Conservation (phyloP, 2,329 filamentous ascomycete genomes). For the Geosmithia putterillii region DNA sequence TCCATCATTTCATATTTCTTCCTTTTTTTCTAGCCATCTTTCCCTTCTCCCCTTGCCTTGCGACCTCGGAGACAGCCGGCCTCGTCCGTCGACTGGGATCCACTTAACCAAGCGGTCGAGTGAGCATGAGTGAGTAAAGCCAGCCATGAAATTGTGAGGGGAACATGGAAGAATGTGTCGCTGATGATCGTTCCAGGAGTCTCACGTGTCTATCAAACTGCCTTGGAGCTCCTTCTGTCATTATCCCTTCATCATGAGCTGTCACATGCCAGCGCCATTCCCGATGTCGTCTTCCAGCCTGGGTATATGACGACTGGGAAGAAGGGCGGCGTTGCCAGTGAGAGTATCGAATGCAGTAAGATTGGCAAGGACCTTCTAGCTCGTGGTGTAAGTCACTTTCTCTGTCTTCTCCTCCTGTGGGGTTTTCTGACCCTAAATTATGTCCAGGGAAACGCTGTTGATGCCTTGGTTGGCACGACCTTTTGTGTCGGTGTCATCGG, state of each 20-base stretch:
- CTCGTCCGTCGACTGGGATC: neutral
- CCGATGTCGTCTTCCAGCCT: slow-evolving; percentile 11
- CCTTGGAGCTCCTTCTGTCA: neutral
- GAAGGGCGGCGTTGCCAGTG: slow-evolving; percentile 56
- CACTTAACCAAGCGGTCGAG: neutral
- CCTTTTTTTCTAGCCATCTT: neutral
- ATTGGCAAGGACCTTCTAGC: slow-evolving; percentile 54
- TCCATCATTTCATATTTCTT: neutral
- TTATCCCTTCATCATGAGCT: neutral
- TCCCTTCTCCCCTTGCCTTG: neutral
- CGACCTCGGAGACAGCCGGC: neutral
- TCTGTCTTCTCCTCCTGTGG: neutral
- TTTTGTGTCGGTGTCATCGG: slow-evolving; percentile 65
- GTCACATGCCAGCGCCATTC: slow-evolving; percentile 4
- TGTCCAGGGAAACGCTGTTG: slow-evolving; percentile 57
- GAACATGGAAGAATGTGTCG: neutral
- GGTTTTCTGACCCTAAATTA: too few species aligned
- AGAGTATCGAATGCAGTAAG: slow-evolving; percentile 54
- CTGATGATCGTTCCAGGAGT: neutral
- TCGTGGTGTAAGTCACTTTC: slow-evolving; percentile 28
- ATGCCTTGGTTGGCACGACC: slow-evolving; percentile 61
- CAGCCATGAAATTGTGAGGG: neutral
- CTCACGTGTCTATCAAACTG: neutral
- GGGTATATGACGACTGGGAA: slow-evolving; percentile 6
- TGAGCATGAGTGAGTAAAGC: neutral